phyloP scores from a whole-genome alignment of 2,329 filamentous ascomycete genomes.

The Massarina eburnea region DNA sequence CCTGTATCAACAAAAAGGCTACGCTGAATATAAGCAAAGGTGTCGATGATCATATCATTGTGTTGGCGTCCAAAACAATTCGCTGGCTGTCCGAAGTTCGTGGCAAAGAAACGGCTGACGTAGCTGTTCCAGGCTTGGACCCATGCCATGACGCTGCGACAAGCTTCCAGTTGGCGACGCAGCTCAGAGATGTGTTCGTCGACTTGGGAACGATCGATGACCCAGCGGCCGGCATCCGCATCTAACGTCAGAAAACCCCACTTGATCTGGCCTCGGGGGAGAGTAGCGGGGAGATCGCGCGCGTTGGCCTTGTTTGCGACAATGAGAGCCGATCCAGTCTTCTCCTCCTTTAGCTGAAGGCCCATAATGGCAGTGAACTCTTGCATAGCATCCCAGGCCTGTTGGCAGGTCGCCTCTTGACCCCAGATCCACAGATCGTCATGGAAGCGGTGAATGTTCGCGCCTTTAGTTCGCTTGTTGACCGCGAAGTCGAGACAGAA shows the following conservation, averaged over 20 bases:
- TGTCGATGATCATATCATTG: slow-evolving; percentile 57
- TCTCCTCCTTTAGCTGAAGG: slow-evolving; percentile 59
- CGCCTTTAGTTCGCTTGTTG: slow-evolving; percentile 58
- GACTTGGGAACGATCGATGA: slow-evolving; percentile 62
- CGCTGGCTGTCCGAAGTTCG: slow-evolving; percentile 60
- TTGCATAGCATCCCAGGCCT: slow-evolving; percentile 62
- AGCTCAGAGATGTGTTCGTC: slow-evolving; percentile 63
- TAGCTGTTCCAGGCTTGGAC: slow-evolving; percentile 64
- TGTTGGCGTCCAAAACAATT: slow-evolving; percentile 58
- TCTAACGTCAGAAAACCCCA: slow-evolving; percentile 64
- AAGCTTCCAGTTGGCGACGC: slow-evolving; percentile 57
- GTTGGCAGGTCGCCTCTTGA: slow-evolving; percentile 54
- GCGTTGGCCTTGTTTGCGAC: slow-evolving; percentile 25
- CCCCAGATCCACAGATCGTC: slow-evolving; percentile 71
- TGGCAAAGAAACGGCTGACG: slow-evolving; percentile 58
- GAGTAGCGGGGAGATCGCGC: slow-evolving; percentile 24
- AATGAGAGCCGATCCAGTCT: slow-evolving; percentile 57
- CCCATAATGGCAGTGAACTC: slow-evolving; percentile 59
- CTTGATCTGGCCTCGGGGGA: slow-evolving; percentile 57
- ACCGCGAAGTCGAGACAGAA: slow-evolving; percentile 68
- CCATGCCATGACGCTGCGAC: slow-evolving; percentile 60
- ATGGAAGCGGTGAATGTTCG: slow-evolving; percentile 62
- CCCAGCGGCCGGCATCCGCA: slow-evolving; percentile 54
- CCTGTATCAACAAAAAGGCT: slow-evolving; percentile 49
- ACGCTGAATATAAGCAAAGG: slow-evolving; percentile 56